phyloP scores from a whole-genome alignment of 169 alveolate species.

The Sarcocystis neurona region DNA sequence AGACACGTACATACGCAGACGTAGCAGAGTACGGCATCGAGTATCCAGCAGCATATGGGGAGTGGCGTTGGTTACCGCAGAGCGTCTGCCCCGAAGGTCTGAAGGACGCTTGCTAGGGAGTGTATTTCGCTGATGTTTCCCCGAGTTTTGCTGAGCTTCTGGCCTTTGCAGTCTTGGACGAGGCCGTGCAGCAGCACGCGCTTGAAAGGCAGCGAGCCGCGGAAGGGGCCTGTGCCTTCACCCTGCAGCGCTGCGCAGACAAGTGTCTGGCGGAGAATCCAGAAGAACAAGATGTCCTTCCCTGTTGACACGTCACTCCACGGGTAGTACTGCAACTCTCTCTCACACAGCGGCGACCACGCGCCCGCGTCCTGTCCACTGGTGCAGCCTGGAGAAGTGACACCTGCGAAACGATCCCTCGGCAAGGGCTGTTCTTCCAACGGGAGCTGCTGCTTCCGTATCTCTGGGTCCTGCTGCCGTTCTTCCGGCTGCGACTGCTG shows the following conservation, averaged over 20 bases:
- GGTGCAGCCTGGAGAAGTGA: neutral
- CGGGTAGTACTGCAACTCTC: too few relatives aligned
- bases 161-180: slow-evolving; percentile 95
- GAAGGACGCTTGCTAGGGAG: too few relatives aligned
- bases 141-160: slow-evolving; percentile 76
- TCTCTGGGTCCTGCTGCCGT: neutral
- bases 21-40: too few relatives aligned
- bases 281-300: slow-evolving; percentile 96
- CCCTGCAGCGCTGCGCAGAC: neutral
- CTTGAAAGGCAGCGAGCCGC: slow-evolving; percentile 93
- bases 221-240: too few relatives aligned
- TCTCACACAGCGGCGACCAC: neutral
- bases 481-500: neutral
- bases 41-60: too few relatives aligned
- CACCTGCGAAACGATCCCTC: too few relatives aligned
- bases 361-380: neutral
- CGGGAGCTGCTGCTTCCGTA: neutral
- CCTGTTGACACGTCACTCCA: slow-evolving; percentile 72
- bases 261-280: slow-evolving; percentile 96
- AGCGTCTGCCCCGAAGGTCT: too few relatives aligned
- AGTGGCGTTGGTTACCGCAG: too few relatives aligned
- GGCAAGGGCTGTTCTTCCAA: neutral
- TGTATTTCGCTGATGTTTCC: too few relatives aligned
- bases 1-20: too few relatives aligned
- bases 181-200: slow-evolving; percentile 94